Percentiles rank a stretch among this genome's conserved stretches.
phyloP scores from a whole-genome alignment of 495 filamentous ascomycete genomes.

The Aspergillus nanangensis region DNA sequence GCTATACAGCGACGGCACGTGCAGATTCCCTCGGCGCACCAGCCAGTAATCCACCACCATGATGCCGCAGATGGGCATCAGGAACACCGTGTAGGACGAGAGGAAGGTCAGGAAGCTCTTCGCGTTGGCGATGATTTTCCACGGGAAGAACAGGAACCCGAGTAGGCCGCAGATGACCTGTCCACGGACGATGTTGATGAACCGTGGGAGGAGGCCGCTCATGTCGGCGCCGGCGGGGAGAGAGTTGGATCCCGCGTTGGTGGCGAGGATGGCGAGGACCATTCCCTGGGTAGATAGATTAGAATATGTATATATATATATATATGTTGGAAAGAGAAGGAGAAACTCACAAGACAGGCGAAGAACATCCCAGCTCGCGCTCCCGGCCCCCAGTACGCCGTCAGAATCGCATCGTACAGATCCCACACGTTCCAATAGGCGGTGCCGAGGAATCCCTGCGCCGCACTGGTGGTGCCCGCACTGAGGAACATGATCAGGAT shows the following conservation, averaged over 20 bases:
- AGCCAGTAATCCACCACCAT: slow-evolving; percentile 38
- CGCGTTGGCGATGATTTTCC: slow-evolving; percentile 24
- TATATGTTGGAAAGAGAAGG: background rate
- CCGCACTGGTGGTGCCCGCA: background rate
- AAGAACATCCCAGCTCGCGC: slow-evolving; percentile 40
- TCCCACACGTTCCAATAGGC: slow-evolving; percentile 21
- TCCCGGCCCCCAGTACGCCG: slow-evolving; percentile 22
- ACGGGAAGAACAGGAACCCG: slow-evolving; percentile 43
- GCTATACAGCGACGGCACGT: slow-evolving; percentile 11
- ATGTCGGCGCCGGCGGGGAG: slow-evolving; percentile 53
- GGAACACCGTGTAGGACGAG: slow-evolving; percentile 41
- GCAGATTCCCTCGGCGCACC: slow-evolving; percentile 19
- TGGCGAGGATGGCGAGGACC: slow-evolving; percentile 28
- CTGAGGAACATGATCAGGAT: slow-evolving; percentile 14
- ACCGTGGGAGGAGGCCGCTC: slow-evolving; percentile 45
- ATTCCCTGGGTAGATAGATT: slow-evolving; percentile 1
- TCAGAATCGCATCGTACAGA: slow-evolving; percentile 18
- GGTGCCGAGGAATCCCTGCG: slow-evolving; percentile 16
- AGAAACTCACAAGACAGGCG: slow-evolving; percentile 16
- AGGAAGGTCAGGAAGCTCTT: slow-evolving; percentile 47
- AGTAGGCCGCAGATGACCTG: slow-evolving; percentile 46
- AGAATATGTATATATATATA: background rate
- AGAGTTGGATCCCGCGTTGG: slow-evolving; percentile 52
- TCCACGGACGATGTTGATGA: slow-evolving; percentile 52
- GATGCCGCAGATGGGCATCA: slow-evolving; percentile 33